These are phyloP conservation scores for Pleomassaria siparia DNA, from an alignment of 2,329 filamentous ascomycete species.

Conservation along the genomic window DNA sequence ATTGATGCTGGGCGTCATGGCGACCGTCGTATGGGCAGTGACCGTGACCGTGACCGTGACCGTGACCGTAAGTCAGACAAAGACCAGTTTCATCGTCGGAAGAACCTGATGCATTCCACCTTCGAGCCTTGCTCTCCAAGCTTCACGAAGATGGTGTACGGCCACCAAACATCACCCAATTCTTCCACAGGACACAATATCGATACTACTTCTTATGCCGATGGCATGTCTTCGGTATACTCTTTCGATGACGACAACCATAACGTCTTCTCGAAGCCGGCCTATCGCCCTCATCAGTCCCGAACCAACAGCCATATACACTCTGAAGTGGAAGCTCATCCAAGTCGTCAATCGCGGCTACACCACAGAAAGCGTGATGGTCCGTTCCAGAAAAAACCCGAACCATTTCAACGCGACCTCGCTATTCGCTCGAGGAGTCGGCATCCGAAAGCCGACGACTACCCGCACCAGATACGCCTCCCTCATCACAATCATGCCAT, in stretches of 20 bases:
- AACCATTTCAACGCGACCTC: neutral
- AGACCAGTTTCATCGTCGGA: neutral
- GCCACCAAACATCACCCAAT: neutral
- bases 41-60: neutral
- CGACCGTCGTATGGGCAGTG: neutral
- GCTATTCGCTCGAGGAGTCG: neutral
- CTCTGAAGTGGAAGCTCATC: neutral
- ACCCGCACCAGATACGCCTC: neutral
- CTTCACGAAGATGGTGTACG: neutral
- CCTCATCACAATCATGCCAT: neutral
- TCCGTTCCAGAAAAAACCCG: neutral
- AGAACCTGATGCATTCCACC: neutral
- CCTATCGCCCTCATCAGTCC: neutral
- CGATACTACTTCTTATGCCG: neutral
- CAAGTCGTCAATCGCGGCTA: neutral
- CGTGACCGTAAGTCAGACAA: neutral
- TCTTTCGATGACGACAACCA: neutral
- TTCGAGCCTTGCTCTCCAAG: neutral
- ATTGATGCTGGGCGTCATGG: too few relatives aligned
- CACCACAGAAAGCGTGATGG: neutral
- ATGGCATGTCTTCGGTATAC: neutral
- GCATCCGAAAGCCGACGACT: neutral
- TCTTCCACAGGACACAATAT: neutral
- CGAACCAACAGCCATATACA: neutral
- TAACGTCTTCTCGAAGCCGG: conserved; percentile 1